These are phyloP conservation scores for Sporothrix inflata DNA, from an alignment of 2,329 filamentous ascomycete species.

Conservation along the genomic window DNA sequence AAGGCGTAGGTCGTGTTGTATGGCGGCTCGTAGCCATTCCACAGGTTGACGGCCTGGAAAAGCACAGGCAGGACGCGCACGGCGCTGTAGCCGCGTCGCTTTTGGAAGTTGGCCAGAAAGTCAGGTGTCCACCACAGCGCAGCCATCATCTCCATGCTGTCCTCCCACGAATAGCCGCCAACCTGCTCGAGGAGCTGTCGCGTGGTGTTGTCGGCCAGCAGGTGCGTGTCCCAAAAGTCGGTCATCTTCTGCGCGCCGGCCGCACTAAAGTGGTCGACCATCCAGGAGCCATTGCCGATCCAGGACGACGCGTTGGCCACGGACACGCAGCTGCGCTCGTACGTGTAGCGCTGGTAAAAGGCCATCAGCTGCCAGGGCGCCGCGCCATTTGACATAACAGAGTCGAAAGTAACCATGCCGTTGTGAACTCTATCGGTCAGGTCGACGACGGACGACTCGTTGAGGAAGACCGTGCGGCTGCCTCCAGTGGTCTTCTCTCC, in stretches of 20 bases:
- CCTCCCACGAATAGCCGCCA: slow-evolving; percentile 38
- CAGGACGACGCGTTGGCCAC: slow-evolving; percentile 28
- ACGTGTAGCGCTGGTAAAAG: slow-evolving; percentile 36
- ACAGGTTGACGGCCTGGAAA: slow-evolving; percentile 34
- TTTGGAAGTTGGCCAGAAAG: slow-evolving; percentile 34
- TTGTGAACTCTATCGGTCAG: slow-evolving; percentile 29
- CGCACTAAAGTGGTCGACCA: slow-evolving; percentile 38
- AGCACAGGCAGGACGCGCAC: slow-evolving; percentile 35
- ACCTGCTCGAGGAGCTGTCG: slow-evolving; percentile 30
- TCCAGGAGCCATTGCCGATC: slow-evolving; percentile 38
- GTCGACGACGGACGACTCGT: slow-evolving; percentile 27
- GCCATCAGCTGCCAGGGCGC: slow-evolving; percentile 32
- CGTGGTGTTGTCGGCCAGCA: slow-evolving; percentile 33
- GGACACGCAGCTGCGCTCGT: slow-evolving; percentile 34
- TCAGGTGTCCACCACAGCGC: slow-evolving; percentile 36
- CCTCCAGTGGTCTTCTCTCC: not conserved
- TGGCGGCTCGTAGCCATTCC: slow-evolving; percentile 33
- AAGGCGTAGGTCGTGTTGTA: slow-evolving; percentile 34
- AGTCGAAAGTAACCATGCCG: not conserved
- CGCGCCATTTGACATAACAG: no score
- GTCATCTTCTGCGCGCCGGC: slow-evolving; percentile 36
- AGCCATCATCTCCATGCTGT: slow-evolving; percentile 38
- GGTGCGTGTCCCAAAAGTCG: slow-evolving; percentile 36
- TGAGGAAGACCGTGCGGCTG: not conserved
- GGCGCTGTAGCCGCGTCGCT: slow-evolving; percentile 33